Evolutionary conservation across 2,329 filamentous ascomycete species (phyloP).

Genomic region (Intubia oerlemansii): DNA sequence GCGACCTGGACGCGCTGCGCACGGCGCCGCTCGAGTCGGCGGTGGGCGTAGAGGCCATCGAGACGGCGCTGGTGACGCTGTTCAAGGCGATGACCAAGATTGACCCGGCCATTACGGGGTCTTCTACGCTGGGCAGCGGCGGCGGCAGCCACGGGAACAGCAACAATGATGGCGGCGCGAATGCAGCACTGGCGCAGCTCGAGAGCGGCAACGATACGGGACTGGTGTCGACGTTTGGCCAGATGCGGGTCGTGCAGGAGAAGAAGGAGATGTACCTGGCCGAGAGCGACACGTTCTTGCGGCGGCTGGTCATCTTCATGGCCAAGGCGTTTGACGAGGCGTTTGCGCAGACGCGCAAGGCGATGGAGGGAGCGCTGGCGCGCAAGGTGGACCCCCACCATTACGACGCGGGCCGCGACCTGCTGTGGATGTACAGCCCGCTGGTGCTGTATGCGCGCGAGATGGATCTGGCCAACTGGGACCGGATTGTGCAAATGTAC

Average conservation of each 20-base stretch:
- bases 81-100: conserved; percentile 91
- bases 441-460: conserved; percentile 77
- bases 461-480: conserved; percentile 65
- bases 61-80: conserved; percentile 54
- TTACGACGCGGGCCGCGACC: conserved; percentile 48
- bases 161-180: conserved; percentile 22
- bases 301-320: conserved; percentile 64
- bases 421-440: conserved; percentile 74
- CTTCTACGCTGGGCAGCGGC: conserved; percentile 39
- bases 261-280: conserved; percentile 77
- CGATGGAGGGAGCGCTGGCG: conserved; percentile 35
- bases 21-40: conserved; percentile 51
- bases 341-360: conserved; percentile 45
- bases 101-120: no score
- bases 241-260: conserved; percentile 86
- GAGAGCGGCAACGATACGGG: conserved; percentile 17
- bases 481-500: conserved; percentile 58
- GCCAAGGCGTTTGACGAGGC: conserved; percentile 58
- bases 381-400: conserved; percentile 50
- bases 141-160: conserved; percentile 12
- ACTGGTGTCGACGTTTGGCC: conserved; percentile 56
- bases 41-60: conserved; percentile 54
- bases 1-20: conserved; percentile 54
- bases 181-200: conserved; percentile 1
- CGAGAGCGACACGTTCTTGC: conserved; percentile 57